phyloP scores from a whole-genome alignment of 2,329 filamentous ascomycete species.

The Colletotrichum sansevieriae region DNA sequence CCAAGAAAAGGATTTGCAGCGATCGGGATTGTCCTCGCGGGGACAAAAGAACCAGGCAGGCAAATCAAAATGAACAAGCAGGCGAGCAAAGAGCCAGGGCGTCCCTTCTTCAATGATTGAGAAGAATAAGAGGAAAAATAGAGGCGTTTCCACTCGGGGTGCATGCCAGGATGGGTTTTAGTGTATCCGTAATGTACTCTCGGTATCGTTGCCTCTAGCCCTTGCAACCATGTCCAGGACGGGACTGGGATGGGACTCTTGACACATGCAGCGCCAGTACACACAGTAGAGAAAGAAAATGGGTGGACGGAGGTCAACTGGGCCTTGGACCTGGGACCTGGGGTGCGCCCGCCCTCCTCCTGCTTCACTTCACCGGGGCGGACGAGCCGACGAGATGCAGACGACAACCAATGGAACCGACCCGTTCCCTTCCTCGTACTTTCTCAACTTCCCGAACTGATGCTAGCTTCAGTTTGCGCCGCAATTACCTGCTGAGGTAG shows the following conservation, averaged over 20 bases:
- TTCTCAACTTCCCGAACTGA: conserved; percentile 32
- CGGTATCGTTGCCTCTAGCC: background rate
- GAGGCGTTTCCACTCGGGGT: conserved; percentile 35
- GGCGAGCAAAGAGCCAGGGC: background rate
- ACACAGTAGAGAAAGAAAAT: background rate
- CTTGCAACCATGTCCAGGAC: conserved; percentile 22
- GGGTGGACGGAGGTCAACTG: conserved; percentile 5
- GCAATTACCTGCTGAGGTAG: background rate
- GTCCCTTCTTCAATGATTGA: conserved; percentile 21
- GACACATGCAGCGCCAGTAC: conserved; percentile 16
- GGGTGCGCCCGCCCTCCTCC: background rate
- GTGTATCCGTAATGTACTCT: conserved; percentile 2
- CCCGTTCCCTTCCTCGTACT: conserved; percentile 27
- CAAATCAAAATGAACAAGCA: background rate
- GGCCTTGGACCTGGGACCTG: background rate
- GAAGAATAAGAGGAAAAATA: conserved; percentile 12
- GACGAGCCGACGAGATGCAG: background rate
- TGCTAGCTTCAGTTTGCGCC: conserved; percentile 21
- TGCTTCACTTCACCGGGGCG: background rate
- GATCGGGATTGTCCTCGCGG: conserved; percentile 27
- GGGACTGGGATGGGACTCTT: conserved; percentile 33
- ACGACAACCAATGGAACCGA: conserved; percentile 9
- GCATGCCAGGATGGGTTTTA: conserved; percentile 30
- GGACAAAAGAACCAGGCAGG: conserved; percentile 1
- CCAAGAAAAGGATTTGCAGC: conserved; percentile 25